Evolutionary conservation across 331 rosid species (phyloP).

Genomic region (Phaseolus coccineus): DNA sequence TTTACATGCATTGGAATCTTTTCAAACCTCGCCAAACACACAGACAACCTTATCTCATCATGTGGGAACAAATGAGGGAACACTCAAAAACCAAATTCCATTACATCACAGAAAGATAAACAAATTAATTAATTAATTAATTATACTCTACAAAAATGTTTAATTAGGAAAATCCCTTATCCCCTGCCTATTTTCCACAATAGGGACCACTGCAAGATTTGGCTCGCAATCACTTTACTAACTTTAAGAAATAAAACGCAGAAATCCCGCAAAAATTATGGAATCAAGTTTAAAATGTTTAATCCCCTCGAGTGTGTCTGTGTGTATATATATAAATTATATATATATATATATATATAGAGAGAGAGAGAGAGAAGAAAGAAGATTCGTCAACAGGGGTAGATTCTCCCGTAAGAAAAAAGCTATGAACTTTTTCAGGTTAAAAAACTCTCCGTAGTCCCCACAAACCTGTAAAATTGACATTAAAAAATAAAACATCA

Average conservation of each 20-base stretch:
- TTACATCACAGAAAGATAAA: background rate
- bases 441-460: background rate
- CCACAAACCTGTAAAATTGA: background rate
- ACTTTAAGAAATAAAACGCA: background rate
- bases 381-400: background rate
- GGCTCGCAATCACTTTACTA: background rate
- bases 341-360: too few relatives aligned
- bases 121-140: background rate
- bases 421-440: background rate
- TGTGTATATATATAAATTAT: too few relatives aligned
- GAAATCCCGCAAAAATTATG: background rate
- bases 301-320: background rate
- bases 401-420: constrained; percentile 2
- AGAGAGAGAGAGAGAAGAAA: background rate
- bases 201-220: background rate
- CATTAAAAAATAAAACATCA: background rate
- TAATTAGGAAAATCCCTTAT: background rate
- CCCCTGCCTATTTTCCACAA: background rate
- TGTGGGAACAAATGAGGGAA: background rate
- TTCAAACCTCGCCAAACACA: background rate
- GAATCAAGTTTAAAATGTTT: background rate
- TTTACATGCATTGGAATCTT: background rate
- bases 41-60: background rate
- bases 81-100: background rate
- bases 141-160: background rate